A percentile compares a stretch with the other conserved stretches of the same genome.
Evolutionary conservation across 495 filamentous ascomycete genomes (phyloP).

Genomic region (Cairneyella variabilis): DNA sequence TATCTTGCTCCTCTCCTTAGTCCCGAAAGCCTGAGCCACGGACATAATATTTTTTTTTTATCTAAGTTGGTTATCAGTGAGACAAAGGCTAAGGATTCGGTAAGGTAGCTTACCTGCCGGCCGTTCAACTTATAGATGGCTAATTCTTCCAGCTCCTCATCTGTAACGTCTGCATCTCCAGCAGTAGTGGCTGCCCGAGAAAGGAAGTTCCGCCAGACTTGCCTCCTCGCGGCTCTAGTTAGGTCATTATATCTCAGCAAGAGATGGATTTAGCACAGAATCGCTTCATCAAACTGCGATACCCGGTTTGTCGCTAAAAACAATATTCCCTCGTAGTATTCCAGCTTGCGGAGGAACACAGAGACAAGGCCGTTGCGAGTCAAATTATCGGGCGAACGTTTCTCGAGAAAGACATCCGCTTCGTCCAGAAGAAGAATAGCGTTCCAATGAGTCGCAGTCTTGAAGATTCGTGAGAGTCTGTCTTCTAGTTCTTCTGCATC

Average conservation of each 20-base stretch:
- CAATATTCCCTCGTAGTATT: slow-evolving; percentile 21
- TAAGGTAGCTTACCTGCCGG: slow-evolving; percentile 12
- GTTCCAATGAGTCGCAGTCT: slow-evolving; percentile 35
- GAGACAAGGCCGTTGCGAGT: slow-evolving; percentile 14
- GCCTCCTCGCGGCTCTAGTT: neutral
- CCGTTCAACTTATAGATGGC: slow-evolving; percentile 6
- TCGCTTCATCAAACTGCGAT: slow-evolving; percentile 10
- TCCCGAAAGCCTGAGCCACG: neutral
- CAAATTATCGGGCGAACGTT: slow-evolving; percentile 31
- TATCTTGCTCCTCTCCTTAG: neutral
- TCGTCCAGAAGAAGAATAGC: slow-evolving; percentile 39
- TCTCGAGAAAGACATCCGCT: slow-evolving; percentile 34
- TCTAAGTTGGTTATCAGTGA: neutral
- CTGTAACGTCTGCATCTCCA: slow-evolving; percentile 15
- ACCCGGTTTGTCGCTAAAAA: slow-evolving; percentile 20
- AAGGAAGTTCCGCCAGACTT: slow-evolving; percentile 17
- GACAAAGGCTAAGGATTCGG: neutral
- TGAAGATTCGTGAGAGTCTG: slow-evolving; percentile 38
- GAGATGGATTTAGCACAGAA: slow-evolving; percentile 11
- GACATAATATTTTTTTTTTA: neutral
- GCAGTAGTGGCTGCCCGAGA: neutral
- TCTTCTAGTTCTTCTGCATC: slow-evolving; percentile 29
- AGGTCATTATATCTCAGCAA: slow-evolving; percentile 13
- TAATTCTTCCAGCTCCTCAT: slow-evolving; percentile 3
- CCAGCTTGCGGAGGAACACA: slow-evolving; percentile 17